phyloP scores from a whole-genome alignment of 768 basidiomycete species.

The Leucosporidium scottii region DNA sequence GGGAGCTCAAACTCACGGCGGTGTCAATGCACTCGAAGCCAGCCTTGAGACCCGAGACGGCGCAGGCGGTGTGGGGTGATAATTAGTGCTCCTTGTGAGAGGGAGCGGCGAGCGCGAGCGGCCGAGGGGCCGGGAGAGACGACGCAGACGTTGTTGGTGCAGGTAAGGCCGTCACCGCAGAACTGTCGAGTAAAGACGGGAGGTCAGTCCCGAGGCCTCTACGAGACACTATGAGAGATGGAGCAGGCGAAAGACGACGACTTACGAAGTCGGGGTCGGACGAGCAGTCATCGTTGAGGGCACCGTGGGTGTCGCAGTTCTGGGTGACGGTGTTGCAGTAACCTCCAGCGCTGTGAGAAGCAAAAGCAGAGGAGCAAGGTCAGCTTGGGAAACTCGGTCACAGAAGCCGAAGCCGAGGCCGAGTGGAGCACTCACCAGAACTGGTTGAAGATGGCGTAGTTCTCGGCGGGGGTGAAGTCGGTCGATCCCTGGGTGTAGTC shows the following conservation, averaged over 20 bases:
- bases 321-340: constrained; percentile 14
- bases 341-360: background rate
- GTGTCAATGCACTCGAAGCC: constrained; percentile 32
- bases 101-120: constrained; percentile 11
- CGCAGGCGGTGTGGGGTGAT: constrained; percentile 12
- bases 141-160: background rate
- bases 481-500: background rate
- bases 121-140: constrained; percentile 3
- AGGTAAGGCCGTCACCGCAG: background rate
- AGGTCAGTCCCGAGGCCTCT: background rate
- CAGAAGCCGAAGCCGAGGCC: too few relatives aligned
- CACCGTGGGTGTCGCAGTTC: constrained; percentile 1
- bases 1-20: background rate
- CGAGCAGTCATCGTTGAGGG: constrained; percentile 9
- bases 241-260: too few relatives aligned
- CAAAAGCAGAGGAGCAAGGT: background rate
- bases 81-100: constrained; percentile 6
- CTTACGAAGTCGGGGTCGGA: constrained; percentile 3
- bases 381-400: too few relatives aligned
- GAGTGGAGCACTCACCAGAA: too few relatives aligned
- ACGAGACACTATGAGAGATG: too few relatives aligned
- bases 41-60: background rate
- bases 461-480: background rate
- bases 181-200: background rate
- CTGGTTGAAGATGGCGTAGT: background rate